Evolutionary conservation across 2,329 filamentous ascomycete species (phyloP), one percentile per base, ranked within the genome.

Genomic region (Fusarium clavum): DNA sequence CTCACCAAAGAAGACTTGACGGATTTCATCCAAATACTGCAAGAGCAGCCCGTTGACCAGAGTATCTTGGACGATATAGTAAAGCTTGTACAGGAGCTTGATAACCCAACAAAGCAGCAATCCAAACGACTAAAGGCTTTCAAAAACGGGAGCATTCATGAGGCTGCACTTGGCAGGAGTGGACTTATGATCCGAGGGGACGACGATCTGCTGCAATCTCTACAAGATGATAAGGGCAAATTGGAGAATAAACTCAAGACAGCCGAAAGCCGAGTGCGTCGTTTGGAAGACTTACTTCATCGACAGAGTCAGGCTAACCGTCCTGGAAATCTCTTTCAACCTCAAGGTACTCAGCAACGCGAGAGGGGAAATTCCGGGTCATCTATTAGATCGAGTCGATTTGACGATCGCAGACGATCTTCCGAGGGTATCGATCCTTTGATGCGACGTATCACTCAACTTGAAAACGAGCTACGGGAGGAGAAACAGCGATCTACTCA

Each of bases 131-230:
- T 96, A 9, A 97, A 95, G 78, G 94, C 94, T 8, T 98, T 99
- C 84, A 98, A 98, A 78, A 96, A 97, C 77, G 96, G 96, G 18
- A 98, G 96, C 77, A 88, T 98, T 40, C 94, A 98, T 75, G 96
- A 98, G 77, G 91, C 91, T n/a, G 89, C 89, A 5, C 87, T 98
- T 66, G 94, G 94, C n/a, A 90, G 92, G 75, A 97, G 93, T 70
- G 95, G 94, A 2, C 86, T 98, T 12, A 82, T 97, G 74, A 88
- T 97, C 16, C 90, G 93, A 41, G 94, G 93, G n/a, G 92, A 96
- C 67, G 94, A 97, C 74, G 94, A 98, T 68, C 84, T 94, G 67
- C 86, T 92, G 34, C 87, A 86, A 77, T 92, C 84, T 70, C 80
- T 98, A n/a, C 92, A 92, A 77, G 92, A 94, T 18, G 94, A 97